These are phyloP conservation scores for Teratosphaeria pseudoeucalypti DNA, from an alignment of 2,329 filamentous ascomycete genomes.

Conservation along the genomic window DNA sequence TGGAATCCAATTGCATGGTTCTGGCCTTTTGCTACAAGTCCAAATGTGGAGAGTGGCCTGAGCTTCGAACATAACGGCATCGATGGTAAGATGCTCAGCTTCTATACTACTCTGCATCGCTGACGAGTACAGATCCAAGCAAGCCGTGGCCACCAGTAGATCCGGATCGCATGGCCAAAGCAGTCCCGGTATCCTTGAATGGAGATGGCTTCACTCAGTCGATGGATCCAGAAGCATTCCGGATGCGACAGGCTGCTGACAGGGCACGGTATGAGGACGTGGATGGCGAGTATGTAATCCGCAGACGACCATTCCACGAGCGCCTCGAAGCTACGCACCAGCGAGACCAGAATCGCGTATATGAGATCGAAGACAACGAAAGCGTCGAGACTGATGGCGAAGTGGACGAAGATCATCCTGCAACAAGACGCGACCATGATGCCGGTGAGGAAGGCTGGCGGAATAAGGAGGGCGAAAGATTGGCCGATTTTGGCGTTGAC, in stretches of 20 bases:
- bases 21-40: slow-evolving; percentile 51
- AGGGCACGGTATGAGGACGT: slow-evolving; percentile 28
- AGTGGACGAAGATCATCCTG: slow-evolving; percentile 5
- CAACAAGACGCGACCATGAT: slow-evolving; percentile 18
- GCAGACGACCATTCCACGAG: slow-evolving; percentile 33
- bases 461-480: slow-evolving; percentile 63
- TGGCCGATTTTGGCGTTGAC: slow-evolving; percentile 71
- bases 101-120: not conserved
- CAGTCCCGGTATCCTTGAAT: slow-evolving; percentile 13
- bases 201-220: slow-evolving; percentile 29
- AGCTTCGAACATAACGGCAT: slow-evolving; percentile 66
- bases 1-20: slow-evolving; percentile 58
- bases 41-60: slow-evolving; percentile 41
- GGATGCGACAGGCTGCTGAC: slow-evolving; percentile 43
- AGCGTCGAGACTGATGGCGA: slow-evolving; percentile 35
- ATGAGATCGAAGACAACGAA: slow-evolving; percentile 13
- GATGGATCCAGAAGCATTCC: slow-evolving; percentile 44
- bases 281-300: slow-evolving; percentile 23
- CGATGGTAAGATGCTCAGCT: slow-evolving; percentile 43
- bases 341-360: slow-evolving; percentile 4
- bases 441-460: slow-evolving; percentile 54
- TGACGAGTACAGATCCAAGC: slow-evolving; percentile 18
- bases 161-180: slow-evolving; percentile 35
- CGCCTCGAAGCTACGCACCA: slow-evolving; percentile 23
- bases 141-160: slow-evolving; percentile 41